Percentiles rank a stretch among this genome's conserved stretches.
Conservation (phyloP, 1,139 yeast genomes). For the Pichia kudriavzevii region DNA sequence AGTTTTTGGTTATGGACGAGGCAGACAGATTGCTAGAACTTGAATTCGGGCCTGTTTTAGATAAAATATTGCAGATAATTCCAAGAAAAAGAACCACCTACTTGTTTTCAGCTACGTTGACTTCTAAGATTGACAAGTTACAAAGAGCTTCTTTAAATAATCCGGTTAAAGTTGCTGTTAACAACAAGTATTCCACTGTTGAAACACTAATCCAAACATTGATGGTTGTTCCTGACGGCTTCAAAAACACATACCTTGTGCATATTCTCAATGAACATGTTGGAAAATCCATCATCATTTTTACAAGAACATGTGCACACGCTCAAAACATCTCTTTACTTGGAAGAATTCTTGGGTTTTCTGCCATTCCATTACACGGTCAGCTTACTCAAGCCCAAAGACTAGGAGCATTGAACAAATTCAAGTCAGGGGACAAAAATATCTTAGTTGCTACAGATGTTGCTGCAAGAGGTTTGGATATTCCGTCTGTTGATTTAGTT, state of each 20-base stretch:
- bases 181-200: conserved; percentile 84
- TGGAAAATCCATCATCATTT: conserved; percentile 84
- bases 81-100: conserved; percentile 85
- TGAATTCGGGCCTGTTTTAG: conserved; percentile 95
- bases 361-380: conserved; percentile 91
- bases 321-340: conserved; percentile 84
- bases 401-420: conserved; percentile 85
- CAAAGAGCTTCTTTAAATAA: conserved; percentile 86
- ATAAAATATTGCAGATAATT: conserved; percentile 73
- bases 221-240: conserved; percentile 88
- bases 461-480: conserved; percentile 96
- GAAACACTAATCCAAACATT: conserved; percentile 83
- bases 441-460: conserved; percentile 95
- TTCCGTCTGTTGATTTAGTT: conserved; percentile 89
- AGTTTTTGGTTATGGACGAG: conserved; percentile 90
- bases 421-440: conserved; percentile 75
- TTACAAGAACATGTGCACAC: conserved; percentile 93
- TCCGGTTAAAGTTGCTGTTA: conserved; percentile 89
- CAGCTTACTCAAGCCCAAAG: conserved; percentile 89
- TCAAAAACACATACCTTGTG: conserved; percentile 80
- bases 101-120: conserved; percentile 92
- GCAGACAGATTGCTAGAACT: conserved; percentile 92
- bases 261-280: conserved; percentile 74
- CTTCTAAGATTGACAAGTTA: conserved; percentile 86
- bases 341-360: conserved; percentile 74